Evolutionary conservation across 129 eudicot genomes (phyloP).

Genomic region (Lonicera japonica): DNA sequence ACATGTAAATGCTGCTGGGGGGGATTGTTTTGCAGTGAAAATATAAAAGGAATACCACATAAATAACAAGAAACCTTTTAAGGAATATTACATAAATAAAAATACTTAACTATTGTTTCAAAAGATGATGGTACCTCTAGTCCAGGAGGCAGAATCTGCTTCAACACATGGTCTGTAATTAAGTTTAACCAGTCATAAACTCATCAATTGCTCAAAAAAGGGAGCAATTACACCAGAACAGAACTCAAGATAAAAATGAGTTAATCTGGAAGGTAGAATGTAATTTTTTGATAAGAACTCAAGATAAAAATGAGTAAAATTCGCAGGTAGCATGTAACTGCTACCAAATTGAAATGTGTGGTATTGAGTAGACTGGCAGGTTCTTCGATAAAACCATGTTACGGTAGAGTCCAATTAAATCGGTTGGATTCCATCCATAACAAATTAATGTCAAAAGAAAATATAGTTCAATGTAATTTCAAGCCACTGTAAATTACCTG

Average conservation of each 20-base stretch:
- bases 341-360: too few relatives aligned
- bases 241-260: background rate
- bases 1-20: background rate
- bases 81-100: conserved; percentile 9
- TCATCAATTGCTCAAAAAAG: conserved; percentile 2
- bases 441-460: background rate
- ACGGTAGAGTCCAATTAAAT: too few relatives aligned
- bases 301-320: too few relatives aligned
- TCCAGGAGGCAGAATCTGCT: conserved; percentile 89
- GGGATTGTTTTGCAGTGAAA: too few relatives aligned
- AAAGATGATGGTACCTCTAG: conserved; percentile 93
- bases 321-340: too few relatives aligned
- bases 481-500: conserved; percentile 47
- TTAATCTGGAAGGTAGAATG: too few relatives aligned
- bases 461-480: background rate
- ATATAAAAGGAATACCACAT: too few relatives aligned
- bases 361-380: too few relatives aligned
- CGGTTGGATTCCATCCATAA: too few relatives aligned
- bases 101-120: conserved; percentile 96
- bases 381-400: too few relatives aligned
- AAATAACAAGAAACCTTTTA: background rate
- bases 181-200: background rate
- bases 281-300: too few relatives aligned
- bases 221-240: background rate
- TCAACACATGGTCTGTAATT: conserved; percentile 74